Percentiles rank a stretch among this genome's conserved stretches.
These are phyloP conservation scores for Lecanicillium sp. DNA, from an alignment of 2,329 filamentous ascomycete species.

Conservation along the genomic window DNA sequence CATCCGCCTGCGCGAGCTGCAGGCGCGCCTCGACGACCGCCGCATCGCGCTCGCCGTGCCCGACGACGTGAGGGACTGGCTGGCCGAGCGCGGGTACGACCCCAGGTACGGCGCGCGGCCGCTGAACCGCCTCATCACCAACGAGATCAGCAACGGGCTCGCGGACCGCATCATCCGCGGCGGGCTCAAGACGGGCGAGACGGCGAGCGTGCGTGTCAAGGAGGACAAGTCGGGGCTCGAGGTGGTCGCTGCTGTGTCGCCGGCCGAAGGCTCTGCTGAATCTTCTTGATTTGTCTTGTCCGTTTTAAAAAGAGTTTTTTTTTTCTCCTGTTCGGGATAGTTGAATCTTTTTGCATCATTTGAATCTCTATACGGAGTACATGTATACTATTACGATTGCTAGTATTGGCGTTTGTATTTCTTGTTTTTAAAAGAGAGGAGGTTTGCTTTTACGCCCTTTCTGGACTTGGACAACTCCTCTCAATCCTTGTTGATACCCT, in stretches of 20 bases:
- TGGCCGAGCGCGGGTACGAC: slow-evolving; percentile 85
- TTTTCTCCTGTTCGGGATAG: neutral
- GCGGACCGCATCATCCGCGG: slow-evolving; percentile 91
- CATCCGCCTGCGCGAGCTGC: slow-evolving; percentile 80
- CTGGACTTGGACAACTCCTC: too few relatives aligned
- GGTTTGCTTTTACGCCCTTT: too few relatives aligned
- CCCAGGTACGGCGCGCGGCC: slow-evolving; percentile 87
- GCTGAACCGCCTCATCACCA: slow-evolving; percentile 83
- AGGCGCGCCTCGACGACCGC: slow-evolving; percentile 74
- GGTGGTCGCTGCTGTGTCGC: slow-evolving; percentile 28
- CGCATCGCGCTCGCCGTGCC: slow-evolving; percentile 71
- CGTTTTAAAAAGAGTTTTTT: neutral
- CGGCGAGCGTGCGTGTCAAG: slow-evolving; percentile 63
- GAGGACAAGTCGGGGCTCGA: slow-evolving; percentile 54
- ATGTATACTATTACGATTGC: too few relatives aligned
- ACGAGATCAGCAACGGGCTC: slow-evolving; percentile 80
- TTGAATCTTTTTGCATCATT: neutral
- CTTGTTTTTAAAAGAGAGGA: too few relatives aligned
- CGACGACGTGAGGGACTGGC: slow-evolving; percentile 71
- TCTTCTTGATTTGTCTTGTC: neutral
- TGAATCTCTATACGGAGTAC: too few relatives aligned
- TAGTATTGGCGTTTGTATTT: too few relatives aligned
- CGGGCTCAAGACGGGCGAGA: slow-evolving; percentile 68
- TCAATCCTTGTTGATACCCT: slow-evolving; percentile 9
- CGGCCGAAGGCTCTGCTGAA: neutral